Evolutionary conservation across 1,284 basidiomycete species (phyloP).

Genomic region (Cutaneotrichosporon mucoides): DNA sequence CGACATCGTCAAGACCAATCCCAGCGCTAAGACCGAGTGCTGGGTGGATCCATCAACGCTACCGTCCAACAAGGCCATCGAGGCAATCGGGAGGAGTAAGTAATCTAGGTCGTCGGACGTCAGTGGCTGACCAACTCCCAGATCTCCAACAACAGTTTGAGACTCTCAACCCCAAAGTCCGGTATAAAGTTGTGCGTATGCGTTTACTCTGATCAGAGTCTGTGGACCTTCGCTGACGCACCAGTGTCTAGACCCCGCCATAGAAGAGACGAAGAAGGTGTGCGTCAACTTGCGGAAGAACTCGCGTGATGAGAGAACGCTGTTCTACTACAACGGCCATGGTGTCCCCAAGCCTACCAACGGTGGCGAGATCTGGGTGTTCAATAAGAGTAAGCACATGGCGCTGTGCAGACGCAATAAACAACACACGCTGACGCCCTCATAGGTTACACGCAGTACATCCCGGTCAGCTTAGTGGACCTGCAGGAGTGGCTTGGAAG

Average conservation of each 20-base stretch:
- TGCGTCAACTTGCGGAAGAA: conserved; percentile 79
- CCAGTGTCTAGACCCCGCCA: conserved; percentile 83
- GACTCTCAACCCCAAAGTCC: conserved; percentile 77
- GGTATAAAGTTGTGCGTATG: conserved; percentile 69
- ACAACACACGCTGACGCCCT: conserved; percentile 6
- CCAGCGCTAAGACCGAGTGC: conserved; percentile 90
- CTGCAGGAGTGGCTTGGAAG: conserved; percentile 81
- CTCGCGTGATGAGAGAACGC: conserved; percentile 87
- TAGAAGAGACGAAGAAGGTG: conserved; percentile 89
- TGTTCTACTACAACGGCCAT: conserved; percentile 99
- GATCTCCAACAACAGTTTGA: conserved; percentile 94
- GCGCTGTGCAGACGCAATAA: no score
- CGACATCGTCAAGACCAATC: conserved; percentile 94
- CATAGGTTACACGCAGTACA: conserved; percentile 93
- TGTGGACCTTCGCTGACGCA: conserved; percentile 11
- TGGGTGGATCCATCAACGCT: conserved; percentile 95
- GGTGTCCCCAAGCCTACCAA: conserved; percentile 96
- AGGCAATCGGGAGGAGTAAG: conserved; percentile 50
- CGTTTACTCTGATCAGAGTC: not conserved
- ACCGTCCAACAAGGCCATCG: conserved; percentile 74
- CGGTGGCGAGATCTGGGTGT: conserved; percentile 97
- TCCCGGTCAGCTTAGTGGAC: conserved; percentile 90
- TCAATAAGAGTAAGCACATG: conserved; percentile 75
- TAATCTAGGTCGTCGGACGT: not conserved
- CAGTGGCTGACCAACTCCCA: conserved; percentile 18